These are phyloP conservation scores for Hyphopichia burtonii DNA, from an alignment of 1,139 yeast species.

Conservation along the genomic window DNA sequence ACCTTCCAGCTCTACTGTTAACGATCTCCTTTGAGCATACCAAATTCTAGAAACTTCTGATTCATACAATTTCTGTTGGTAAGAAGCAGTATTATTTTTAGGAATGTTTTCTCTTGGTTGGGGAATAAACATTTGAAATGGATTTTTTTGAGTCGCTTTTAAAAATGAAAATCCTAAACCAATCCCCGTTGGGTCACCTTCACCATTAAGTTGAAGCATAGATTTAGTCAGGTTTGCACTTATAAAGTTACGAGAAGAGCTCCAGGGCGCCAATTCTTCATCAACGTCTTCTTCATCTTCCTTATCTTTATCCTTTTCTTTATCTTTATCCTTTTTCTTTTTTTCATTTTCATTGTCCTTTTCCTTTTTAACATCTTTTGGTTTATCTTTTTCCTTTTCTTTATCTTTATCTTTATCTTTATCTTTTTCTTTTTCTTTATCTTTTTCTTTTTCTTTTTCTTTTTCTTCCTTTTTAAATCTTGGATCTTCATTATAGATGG, in stretches of 20 bases:
- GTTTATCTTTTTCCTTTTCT: slow-evolving; percentile 20
- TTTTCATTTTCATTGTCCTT: slow-evolving; percentile 23
- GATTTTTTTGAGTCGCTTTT: slow-evolving; percentile 93
- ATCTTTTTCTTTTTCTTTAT: slow-evolving; percentile 15
- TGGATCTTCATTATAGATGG: slow-evolving; percentile 43
- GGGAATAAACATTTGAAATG: slow-evolving; percentile 68
- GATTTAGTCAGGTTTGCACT: slow-evolving; percentile 96
- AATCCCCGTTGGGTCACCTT: slow-evolving; percentile 93
- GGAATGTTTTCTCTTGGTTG: slow-evolving; percentile 44
- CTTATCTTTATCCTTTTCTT: slow-evolving; percentile 30
- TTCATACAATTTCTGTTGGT: slow-evolving; percentile 90
- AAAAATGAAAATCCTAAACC: slow-evolving; percentile 90
- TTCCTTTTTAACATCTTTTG: slow-evolving; percentile 13
- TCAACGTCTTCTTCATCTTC: slow-evolving; percentile 54
- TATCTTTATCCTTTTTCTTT: slow-evolving; percentile 27
- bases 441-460: slow-evolving; percentile 17
- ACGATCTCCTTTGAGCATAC: slow-evolving; percentile 76
- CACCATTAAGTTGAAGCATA: slow-evolving; percentile 95
- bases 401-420: slow-evolving; percentile 38
- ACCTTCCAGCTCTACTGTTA: slow-evolving; percentile 46
- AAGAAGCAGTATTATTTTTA: slow-evolving; percentile 56
- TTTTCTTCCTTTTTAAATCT: slow-evolving; percentile 16
- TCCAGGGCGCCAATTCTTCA: slow-evolving; percentile 94
- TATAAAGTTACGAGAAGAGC: slow-evolving; percentile 81
- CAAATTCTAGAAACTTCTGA: slow-evolving; percentile 88